Conservation (phyloP, 345 rosid species). For the Clarkia xantiana region DNA sequence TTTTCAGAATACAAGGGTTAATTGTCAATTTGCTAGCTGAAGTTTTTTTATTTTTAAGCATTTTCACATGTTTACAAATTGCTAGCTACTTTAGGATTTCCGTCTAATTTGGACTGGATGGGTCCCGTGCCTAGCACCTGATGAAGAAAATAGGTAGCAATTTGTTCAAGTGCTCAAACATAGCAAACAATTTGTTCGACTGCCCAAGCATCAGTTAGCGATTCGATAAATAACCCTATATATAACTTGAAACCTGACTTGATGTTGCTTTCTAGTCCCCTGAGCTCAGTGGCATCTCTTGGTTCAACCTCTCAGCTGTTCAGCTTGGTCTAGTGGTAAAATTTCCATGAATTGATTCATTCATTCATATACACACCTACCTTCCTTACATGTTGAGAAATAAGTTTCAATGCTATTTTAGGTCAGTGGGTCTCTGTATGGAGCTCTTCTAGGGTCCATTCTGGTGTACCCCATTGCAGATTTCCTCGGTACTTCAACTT, state of each 20-base stretch:
- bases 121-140: no score
- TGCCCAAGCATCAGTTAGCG: no score
- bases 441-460: conserved; percentile 84
- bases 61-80: no score
- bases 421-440: conserved; percentile 97
- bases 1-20: neutral
- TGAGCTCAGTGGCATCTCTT: conserved; percentile 74
- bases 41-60: no score
- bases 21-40: neutral
- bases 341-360: conserved; percentile 5
- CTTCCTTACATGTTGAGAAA: neutral
- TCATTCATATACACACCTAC: neutral
- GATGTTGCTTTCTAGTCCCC: conserved; percentile 32
- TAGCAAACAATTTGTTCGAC: no score
- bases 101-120: no score
- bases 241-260: no score
- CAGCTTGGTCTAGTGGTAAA: conserved; percentile 94
- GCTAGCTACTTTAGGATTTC: no score
- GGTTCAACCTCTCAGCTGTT: conserved; percentile 77
- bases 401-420: conserved; percentile 10
- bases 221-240: no score
- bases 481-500: conserved; percentile 51
- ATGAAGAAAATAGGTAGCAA: no score
- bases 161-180: no score
- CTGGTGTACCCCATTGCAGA: conserved; percentile 79